Evolutionary conservation across 2,329 filamentous ascomycete genomes (phyloP), one percentile per base, ranked within the genome.

Genomic region (Alternaria arborescens): DNA sequence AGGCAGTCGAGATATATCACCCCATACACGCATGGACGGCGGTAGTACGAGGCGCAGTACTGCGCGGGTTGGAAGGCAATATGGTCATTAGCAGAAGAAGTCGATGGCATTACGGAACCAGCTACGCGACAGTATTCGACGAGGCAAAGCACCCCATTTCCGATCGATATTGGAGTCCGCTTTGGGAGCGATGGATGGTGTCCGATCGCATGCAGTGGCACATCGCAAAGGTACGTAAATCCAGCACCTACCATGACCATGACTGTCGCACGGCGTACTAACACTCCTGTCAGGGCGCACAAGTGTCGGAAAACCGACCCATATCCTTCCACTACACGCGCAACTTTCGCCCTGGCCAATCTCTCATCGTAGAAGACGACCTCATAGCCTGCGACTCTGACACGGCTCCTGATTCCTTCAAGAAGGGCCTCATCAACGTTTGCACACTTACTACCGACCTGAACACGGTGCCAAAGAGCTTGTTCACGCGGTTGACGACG

Each of bases 101-200:
- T 48, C 85, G 91, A 65, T 91, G 89, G 85, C 88, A 91, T 74
- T 94, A 94, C 72, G 91, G 91, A 24, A 93, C 91, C 5, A 91
- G 88, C 24, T 94, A 94, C 77, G 91, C 91, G 0, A 94, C 91
- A 0, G 89, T 92, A 0, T 94, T 91, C 74, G 91, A 94, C 67
- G 89, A 91, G 72, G 84, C 86, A 50, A 91, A 89, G 73, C 91
- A 94, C 75, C 86, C 87, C 4, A 86, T 91, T 6, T 86, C 83
- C 43, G 91, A 93, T 76, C 82, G 91, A 52, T 94, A 94, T 73
- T 94, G 91, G 91, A 90, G 88, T 66, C 90, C 90, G 6, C 77
- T 93, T 24, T 93, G 90, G 90, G 90, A 93, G 79, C 80, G 90
- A 50, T 93, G 90, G 90, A 93, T 93, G 90, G 91, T 94, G 7